Evolutionary conservation across 768 basidiomycete species (phyloP).

Genomic region (Boletus huronensis): DNA sequence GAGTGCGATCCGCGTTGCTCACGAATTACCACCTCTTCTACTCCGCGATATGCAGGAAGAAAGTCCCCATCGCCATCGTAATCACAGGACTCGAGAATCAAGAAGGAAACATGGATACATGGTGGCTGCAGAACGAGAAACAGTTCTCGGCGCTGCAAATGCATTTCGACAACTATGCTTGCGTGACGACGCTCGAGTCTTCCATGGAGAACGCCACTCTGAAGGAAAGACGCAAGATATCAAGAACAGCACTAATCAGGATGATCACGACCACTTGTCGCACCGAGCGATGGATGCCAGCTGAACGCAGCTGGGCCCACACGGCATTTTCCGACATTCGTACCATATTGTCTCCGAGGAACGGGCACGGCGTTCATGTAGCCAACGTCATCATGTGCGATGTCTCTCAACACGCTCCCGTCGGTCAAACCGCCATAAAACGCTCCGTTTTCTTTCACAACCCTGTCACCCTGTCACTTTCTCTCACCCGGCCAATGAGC

Average conservation of each 20-base stretch:
- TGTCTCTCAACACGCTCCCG: conserved; percentile 3
- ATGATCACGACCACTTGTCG: conserved; percentile 21
- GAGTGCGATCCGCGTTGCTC: conserved; percentile 18
- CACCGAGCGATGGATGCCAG: conserved; percentile 24
- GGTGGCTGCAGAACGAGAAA: conserved; percentile 30
- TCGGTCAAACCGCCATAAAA: neutral
- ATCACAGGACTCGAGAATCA: conserved; percentile 40
- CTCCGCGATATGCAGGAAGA: conserved; percentile 36
- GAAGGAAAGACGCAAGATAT: conserved; percentile 18
- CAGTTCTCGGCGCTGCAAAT: conserved; percentile 30
- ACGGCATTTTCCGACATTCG: conserved; percentile 21
- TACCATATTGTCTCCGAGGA: conserved; percentile 14
- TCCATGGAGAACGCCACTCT: conserved; percentile 6
- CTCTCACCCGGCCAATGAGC: conserved; percentile 1
- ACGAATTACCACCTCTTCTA: conserved; percentile 39
- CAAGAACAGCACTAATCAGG: conserved; percentile 15
- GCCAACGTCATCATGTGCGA: conserved; percentile 27
- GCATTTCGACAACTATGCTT: conserved; percentile 35
- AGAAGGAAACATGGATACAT: conserved; percentile 25
- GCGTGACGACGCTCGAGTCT: conserved; percentile 34
- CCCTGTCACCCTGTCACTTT: conserved; percentile 10
- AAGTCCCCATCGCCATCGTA: conserved; percentile 38
- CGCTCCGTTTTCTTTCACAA: conserved; percentile 17
- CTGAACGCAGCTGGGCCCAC: conserved; percentile 21
- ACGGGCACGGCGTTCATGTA: neutral